Conservation (phyloP, 2,329 filamentous ascomycete genomes). For the Aureobasidium sp. region DNA sequence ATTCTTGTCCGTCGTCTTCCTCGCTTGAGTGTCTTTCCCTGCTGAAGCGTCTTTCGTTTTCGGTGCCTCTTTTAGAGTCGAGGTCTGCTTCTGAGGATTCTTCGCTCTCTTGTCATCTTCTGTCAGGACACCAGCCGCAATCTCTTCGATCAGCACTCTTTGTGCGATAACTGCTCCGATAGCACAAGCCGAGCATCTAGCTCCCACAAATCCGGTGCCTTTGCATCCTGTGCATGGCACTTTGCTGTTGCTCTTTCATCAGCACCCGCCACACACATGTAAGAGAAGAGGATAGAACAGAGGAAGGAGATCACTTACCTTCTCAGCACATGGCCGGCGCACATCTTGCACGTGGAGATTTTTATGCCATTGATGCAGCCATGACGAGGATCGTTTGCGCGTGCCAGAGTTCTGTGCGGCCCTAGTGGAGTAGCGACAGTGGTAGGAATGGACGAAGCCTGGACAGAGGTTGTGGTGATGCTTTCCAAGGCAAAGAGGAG, state of each 20-base stretch:
- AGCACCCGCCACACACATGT: neutral
- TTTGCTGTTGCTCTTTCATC: neutral
- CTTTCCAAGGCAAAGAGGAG: constrained; percentile 4
- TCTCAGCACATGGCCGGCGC: constrained; percentile 2
- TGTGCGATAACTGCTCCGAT: neutral
- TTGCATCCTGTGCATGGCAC: neutral
- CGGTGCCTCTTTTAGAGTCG: too few relatives aligned
- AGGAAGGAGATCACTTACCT: neutral
- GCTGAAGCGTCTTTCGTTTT: neutral
- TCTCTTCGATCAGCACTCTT: neutral
- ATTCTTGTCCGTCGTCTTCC: neutral
- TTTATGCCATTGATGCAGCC: constrained; percentile 2
- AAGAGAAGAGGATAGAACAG: neutral
- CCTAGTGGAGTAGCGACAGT: neutral
- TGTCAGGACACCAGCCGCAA: neutral
- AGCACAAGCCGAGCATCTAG: neutral
- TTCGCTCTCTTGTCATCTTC: neutral
- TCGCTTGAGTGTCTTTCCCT: neutral
- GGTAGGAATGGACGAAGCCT: neutral
- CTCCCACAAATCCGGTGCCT: neutral
- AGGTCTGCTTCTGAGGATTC: neutral
- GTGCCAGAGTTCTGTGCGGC: neutral
- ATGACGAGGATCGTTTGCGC: neutral
- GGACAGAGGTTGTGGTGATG: neutral
- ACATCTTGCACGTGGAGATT: neutral